phyloP scores from a whole-genome alignment of 2,329 filamentous ascomycete species.

The Xylaria sp. region DNA sequence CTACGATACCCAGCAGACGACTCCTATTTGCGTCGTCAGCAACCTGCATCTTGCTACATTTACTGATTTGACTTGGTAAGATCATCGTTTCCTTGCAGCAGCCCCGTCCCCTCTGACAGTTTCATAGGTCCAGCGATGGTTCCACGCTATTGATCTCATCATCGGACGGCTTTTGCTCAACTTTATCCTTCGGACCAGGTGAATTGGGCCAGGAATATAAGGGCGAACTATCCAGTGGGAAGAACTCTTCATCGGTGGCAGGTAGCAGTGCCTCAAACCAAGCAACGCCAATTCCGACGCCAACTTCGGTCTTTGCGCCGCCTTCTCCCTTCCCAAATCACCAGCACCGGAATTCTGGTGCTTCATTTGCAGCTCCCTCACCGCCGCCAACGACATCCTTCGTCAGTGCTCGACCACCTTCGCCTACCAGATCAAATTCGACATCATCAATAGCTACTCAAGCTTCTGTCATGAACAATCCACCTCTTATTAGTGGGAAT shows the following conservation, averaged over 20 bases:
- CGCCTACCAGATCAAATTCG: constrained; percentile 86
- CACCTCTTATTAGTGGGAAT: constrained; percentile 79
- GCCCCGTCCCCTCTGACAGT: constrained; percentile 44
- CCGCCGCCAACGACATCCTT: constrained; percentile 68
- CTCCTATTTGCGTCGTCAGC: constrained; percentile 92
- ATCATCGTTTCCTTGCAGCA: neutral
- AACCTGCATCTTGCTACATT: constrained; percentile 98
- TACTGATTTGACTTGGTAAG: constrained; percentile 93
- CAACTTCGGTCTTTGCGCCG: constrained; percentile 71
- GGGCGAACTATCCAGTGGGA: constrained; percentile 69
- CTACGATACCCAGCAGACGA: constrained; percentile 97
- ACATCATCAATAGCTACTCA: constrained; percentile 82
- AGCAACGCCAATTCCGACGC: constrained; percentile 76
- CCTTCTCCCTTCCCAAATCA: constrained; percentile 68
- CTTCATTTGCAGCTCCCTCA: constrained; percentile 69
- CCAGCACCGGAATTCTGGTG: constrained; percentile 67
- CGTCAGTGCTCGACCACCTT: constrained; percentile 74
- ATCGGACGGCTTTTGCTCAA: constrained; percentile 96
- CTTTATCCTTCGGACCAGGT: constrained; percentile 82
- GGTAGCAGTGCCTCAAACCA: constrained; percentile 65
- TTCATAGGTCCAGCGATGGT: constrained; percentile 76
- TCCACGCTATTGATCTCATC: constrained; percentile 92
- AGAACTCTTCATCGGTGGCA: constrained; percentile 55
- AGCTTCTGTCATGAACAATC: constrained; percentile 75
- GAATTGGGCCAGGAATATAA: constrained; percentile 87